These are phyloP conservation scores for Naganishia liquefaciens DNA, from an alignment of 1,284 basidiomycete species.

Conservation along the genomic window DNA sequence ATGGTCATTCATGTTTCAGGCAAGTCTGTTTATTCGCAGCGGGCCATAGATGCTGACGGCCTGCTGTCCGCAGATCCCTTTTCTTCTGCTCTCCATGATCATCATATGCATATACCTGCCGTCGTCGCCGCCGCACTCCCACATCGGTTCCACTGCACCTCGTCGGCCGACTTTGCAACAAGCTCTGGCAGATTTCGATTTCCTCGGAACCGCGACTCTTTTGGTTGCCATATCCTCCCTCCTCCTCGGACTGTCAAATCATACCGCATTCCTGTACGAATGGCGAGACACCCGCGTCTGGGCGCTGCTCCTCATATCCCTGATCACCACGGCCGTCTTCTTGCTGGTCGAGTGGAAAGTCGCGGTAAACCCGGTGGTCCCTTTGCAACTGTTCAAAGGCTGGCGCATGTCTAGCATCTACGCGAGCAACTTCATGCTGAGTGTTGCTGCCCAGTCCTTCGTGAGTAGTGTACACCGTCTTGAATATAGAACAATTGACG, in stretches of 20 bases:
- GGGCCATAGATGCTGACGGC: not conserved
- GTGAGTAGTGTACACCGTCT: conserved; percentile 43
- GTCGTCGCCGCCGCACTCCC: conserved; percentile 1
- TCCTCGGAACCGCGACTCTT: conserved; percentile 57
- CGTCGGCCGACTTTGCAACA: not conserved
- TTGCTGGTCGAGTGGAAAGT: conserved; percentile 70
- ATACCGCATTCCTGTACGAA: conserved; percentile 74
- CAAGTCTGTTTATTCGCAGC: conserved; percentile 30
- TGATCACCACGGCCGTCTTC: conserved; percentile 62
- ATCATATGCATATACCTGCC: conserved; percentile 27
- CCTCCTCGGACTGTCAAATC: conserved; percentile 75
- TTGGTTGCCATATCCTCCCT: conserved; percentile 70
- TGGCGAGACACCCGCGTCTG: conserved; percentile 73
- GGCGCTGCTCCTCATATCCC: conserved; percentile 63
- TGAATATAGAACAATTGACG: conserved; percentile 25
- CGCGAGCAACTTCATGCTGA: conserved; percentile 55
- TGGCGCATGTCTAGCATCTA: conserved; percentile 62
- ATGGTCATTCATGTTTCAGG: conserved; percentile 49
- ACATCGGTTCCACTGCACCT: not conserved
- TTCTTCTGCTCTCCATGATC: conserved; percentile 28
- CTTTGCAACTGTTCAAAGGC: conserved; percentile 69
- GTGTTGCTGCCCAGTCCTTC: conserved; percentile 72
- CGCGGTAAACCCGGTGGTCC: conserved; percentile 76
- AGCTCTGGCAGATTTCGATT: conserved; percentile 42
- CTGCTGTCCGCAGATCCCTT: conserved; percentile 21